Base-by-base conservation (phyloP, 164 flowering plant species). In the Chloranthus sessilifolius region DNA sequence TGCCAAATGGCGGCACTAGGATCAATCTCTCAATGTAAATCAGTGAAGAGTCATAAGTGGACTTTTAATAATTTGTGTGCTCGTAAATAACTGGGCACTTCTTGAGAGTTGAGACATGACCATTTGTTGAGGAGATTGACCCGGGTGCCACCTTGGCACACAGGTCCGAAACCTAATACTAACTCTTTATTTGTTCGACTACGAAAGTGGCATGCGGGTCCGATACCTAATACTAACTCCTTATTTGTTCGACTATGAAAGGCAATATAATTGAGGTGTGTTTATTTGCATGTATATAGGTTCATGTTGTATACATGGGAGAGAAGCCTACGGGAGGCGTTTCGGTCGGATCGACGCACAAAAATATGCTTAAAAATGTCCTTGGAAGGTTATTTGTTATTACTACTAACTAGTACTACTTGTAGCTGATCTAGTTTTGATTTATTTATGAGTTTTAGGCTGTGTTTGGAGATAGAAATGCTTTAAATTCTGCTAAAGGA, bases 291-390 rank as follows among this genome's bases (percentile, higher is more conserved):
- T 21, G 2, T 51, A 9, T 64, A 34, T 40, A 76, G 80, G 52
- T 62, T 57, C 49, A 68, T 38, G 30, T 76, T 43, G 74, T 73
- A 19, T 76, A 72, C 62, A 67, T 74, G 82, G 82, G 82, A 56
- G 66, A 39, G 2, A 35, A 12, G 15, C 72, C 68, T 2, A 43
- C 48, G 10, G 70, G 53, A 21, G 72, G 55, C 23, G 46, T 5
- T 14, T 43, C 59, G 0, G 33, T 31, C 3, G 43, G 47, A 17
- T 12, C 66, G 2, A 27, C 51, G 3, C 77, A 74, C 62, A 55
- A 67, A 31, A 43, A 66, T 52, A 67, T 74, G 74, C 66, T 74
- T 15, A 24, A 28, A 39, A 24, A 43, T 38, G 57, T 62, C 14
- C 42, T 51, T 24, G 66, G 57, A 45, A 56, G 56, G 56, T n/a